Percentiles rank a stretch among this genome's conserved stretches.
Conservation (phyloP, 179 eudicot genomes). For the Spinacia oleracea region DNA sequence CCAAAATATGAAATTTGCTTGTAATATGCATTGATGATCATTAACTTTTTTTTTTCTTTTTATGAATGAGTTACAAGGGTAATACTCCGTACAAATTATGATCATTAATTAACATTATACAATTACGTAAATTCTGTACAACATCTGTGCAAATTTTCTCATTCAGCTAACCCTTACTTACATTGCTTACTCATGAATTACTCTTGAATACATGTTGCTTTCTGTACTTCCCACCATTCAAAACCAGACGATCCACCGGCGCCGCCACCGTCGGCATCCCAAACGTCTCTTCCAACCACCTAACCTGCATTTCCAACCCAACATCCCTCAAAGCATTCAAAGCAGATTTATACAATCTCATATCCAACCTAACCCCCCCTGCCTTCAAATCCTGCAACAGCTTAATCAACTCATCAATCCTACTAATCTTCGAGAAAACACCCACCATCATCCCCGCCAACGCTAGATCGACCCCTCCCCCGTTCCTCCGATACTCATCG, state of each 20-base stretch:
- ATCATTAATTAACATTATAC: constrained; percentile 11
- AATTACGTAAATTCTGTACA: background rate
- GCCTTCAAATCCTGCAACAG: constrained; percentile 71
- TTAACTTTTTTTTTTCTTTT: no score
- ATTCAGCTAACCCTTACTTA: background rate
- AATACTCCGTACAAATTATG: no score
- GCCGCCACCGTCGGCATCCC: constrained; percentile 18
- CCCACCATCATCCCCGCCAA: constrained; percentile 93
- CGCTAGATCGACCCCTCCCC: constrained; percentile 65
- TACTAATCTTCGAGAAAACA: constrained; percentile 66
- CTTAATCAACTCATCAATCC: constrained; percentile 67
- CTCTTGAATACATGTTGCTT: background rate
- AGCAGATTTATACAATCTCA: constrained; percentile 67
- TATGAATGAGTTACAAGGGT: no score
- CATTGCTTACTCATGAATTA: background rate
- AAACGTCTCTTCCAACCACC: constrained; percentile 65
- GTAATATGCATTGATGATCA: constrained; percentile 14
- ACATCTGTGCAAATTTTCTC: background rate
- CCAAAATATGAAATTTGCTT: background rate
- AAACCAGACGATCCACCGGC: constrained; percentile 22
- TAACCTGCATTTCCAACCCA: constrained; percentile 61
- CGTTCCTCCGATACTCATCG: constrained; percentile 59
- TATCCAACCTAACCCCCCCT: constrained; percentile 62
- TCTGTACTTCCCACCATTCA: background rate
- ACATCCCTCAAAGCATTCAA: constrained; percentile 77